Evolutionary conservation across 2,329 filamentous ascomycete species (phyloP).

Genomic region (Apiospora rasikravindrae): DNA sequence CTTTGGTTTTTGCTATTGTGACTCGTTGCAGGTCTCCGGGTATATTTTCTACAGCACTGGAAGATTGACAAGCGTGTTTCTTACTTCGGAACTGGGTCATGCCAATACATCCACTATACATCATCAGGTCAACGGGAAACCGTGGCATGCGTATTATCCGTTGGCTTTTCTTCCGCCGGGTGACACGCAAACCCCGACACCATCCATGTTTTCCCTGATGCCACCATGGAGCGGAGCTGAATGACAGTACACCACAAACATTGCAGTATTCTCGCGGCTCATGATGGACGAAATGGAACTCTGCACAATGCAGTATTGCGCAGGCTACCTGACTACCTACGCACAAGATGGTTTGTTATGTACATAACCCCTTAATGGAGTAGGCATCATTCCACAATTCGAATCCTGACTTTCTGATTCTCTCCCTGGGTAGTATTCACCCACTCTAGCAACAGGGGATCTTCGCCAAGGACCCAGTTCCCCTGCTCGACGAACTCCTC

Average conservation of each 20-base stretch:
- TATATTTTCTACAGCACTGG: background rate
- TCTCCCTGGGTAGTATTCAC: conserved; percentile 21
- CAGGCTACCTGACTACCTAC: too few relatives aligned
- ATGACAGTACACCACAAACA: background rate
- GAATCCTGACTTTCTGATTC: background rate
- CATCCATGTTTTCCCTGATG: background rate
- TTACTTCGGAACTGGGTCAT: background rate
- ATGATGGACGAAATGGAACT: too few relatives aligned
- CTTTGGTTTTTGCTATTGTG: background rate
- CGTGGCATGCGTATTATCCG: background rate
- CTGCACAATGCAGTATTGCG: background rate
- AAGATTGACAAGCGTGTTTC: background rate
- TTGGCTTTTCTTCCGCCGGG: background rate
- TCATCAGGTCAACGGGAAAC: background rate
- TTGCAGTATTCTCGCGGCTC: background rate
- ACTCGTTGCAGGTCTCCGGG: background rate
- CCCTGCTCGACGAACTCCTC: background rate
- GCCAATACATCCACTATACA: background rate
- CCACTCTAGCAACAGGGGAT: conserved; percentile 22
- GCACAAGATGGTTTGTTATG: too few relatives aligned
- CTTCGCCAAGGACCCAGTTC: conserved; percentile 26
- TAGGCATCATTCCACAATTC: background rate
- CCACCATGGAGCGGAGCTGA: background rate
- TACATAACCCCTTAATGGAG: too few relatives aligned
- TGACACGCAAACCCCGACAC: background rate